These are phyloP conservation scores for Leptographium wingfieldii DNA, from an alignment of 2,329 filamentous ascomycete genomes.

Conservation along the genomic window DNA sequence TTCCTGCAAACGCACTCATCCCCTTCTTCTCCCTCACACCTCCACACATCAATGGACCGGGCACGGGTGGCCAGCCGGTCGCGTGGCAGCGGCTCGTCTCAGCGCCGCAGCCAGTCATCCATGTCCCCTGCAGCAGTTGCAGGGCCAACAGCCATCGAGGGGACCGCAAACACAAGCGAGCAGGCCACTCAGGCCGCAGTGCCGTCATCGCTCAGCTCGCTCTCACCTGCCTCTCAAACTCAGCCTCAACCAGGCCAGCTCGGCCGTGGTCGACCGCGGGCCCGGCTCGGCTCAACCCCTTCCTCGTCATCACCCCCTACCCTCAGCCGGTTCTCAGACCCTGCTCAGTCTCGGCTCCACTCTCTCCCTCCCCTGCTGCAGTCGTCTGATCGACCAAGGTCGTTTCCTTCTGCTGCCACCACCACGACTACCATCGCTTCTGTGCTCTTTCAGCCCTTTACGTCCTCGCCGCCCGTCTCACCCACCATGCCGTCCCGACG, in stretches of 20 bases:
- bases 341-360: not conserved
- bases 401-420: not conserved
- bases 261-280: not conserved
- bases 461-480: constrained; percentile 22
- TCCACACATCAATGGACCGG: not conserved
- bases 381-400: not conserved
- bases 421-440: not conserved
- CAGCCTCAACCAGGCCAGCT: not conserved
- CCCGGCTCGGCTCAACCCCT: not conserved
- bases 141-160: not conserved
- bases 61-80: constrained; percentile 12
- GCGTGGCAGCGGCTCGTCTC: constrained; percentile 8
- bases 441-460: constrained; percentile 21
- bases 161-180: not conserved
- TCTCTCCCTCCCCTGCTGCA: constrained; percentile 1
- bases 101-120: constrained; percentile 8
- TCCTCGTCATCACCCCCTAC: constrained; percentile 16
- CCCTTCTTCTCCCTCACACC: not conserved
- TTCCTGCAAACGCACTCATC: not conserved
- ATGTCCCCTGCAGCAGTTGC: not conserved
- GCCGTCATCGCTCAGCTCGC: not conserved
- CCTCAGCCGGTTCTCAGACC: not conserved
- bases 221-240: not conserved
- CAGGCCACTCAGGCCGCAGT: too few species aligned
- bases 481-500: constrained; percentile 14